Percentiles rank a stretch among this genome's conserved stretches.
These are phyloP conservation scores for Rhodotorula mucilaginosa DNA, from an alignment of 1,284 basidiomycete genomes.

Conservation along the genomic window DNA sequence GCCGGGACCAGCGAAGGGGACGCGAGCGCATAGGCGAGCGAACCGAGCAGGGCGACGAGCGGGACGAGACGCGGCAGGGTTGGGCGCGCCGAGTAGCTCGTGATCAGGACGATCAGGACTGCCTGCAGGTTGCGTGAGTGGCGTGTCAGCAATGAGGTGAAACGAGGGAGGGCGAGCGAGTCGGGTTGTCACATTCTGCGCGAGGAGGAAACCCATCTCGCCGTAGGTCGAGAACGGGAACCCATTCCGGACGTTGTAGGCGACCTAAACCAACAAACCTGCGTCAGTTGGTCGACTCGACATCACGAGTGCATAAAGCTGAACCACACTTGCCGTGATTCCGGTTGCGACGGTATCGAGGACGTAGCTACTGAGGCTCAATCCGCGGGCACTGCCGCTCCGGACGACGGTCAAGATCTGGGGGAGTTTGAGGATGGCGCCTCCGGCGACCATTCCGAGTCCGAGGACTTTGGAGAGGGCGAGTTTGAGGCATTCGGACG, in stretches of 20 bases:
- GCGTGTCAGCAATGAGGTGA: conserved; percentile 44
- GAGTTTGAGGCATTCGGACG: conserved; percentile 83
- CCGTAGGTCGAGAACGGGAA: conserved; percentile 96
- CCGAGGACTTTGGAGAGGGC: conserved; percentile 89
- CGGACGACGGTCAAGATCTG: conserved; percentile 63
- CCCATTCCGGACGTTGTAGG: conserved; percentile 72
- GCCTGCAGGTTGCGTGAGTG: conserved; percentile 11
- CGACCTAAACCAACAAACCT: conserved; percentile 32
- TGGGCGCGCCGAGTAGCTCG: conserved; percentile 55
- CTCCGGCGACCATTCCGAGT: conserved; percentile 82
- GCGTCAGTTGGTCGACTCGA: no score
- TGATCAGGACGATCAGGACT: conserved; percentile 75
- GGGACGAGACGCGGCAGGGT: conserved; percentile 40
- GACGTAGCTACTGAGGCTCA: conserved; percentile 74
- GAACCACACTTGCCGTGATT: conserved; percentile 15
- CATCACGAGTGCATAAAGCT: background rate
- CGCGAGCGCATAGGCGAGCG: conserved; percentile 49
- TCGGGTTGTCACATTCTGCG: conserved; percentile 64
- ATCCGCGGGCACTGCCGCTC: conserved; percentile 71
- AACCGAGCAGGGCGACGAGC: conserved; percentile 52
- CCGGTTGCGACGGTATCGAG: conserved; percentile 53
- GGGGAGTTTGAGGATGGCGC: conserved; percentile 92
- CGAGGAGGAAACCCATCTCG: conserved; percentile 81
- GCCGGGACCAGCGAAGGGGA: conserved; percentile 55
- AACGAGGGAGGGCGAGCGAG: conserved; percentile 35